Evolutionary conservation across 2,329 filamentous ascomycete species (phyloP).

Genomic region (Onygenales sp.): DNA sequence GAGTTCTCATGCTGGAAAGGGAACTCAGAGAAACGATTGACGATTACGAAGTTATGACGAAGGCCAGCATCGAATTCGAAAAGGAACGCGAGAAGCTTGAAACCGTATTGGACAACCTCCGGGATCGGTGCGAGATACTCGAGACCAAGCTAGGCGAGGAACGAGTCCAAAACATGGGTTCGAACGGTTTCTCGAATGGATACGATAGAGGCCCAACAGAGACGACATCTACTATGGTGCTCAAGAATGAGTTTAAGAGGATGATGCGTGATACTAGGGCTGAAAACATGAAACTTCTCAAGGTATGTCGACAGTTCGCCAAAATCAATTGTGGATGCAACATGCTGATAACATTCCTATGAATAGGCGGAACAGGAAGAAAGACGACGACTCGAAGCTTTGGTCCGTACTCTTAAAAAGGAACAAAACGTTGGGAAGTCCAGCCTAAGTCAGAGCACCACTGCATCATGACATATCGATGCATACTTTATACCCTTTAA

Average conservation of each 20-base stretch:
- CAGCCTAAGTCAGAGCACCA: constrained; percentile 22
- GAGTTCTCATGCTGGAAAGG: constrained; percentile 48
- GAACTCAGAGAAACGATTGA: constrained; percentile 59
- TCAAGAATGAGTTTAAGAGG: constrained; percentile 69
- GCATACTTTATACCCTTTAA: neutral
- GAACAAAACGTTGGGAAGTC: constrained; percentile 30
- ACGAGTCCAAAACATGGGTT: constrained; percentile 55
- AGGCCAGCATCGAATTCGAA: constrained; percentile 60
- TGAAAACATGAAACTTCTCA: constrained; percentile 55
- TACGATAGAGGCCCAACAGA: constrained; percentile 34
- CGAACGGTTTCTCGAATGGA: constrained; percentile 27
- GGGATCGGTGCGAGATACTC: constrained; percentile 54
- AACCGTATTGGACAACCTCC: constrained; percentile 50
- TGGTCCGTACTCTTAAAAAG: constrained; percentile 44
- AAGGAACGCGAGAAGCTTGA: constrained; percentile 60
- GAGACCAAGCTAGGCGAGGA: constrained; percentile 59
- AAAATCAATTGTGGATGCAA: constrained; percentile 14
- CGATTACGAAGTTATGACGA: constrained; percentile 62
- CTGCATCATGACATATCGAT: constrained; percentile 22
- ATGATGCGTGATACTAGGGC: constrained; percentile 66
- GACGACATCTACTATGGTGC: constrained; percentile 56
- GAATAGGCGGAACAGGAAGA: constrained; percentile 61
- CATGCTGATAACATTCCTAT: constrained; percentile 8
- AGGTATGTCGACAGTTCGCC: constrained; percentile 40
- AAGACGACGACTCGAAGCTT: constrained; percentile 54